Conservation (phyloP, 768 basidiomycete species). For the Termitomyces sp. region DNA sequence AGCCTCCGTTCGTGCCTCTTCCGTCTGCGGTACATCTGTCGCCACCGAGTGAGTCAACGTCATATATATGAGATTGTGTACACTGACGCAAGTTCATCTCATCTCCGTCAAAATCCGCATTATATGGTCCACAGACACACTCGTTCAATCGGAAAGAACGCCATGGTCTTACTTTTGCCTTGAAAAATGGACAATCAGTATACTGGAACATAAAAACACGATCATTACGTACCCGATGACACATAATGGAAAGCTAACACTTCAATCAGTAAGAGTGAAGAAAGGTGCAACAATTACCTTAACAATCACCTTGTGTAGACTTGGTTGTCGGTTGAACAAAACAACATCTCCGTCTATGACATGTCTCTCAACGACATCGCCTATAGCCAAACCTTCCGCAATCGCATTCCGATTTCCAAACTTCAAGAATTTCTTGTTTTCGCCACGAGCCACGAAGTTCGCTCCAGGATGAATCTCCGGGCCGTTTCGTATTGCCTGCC, state of each 20-base stretch:
- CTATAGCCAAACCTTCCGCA: slow-evolving; percentile 78
- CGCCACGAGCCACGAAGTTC: slow-evolving; percentile 83
- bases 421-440: slow-evolving; percentile 85
- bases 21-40: slow-evolving; percentile 95
- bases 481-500: slow-evolving; percentile 80
- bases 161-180: slow-evolving; percentile 95
- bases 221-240: slow-evolving; percentile 68
- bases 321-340: slow-evolving; percentile 97
- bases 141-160: slow-evolving; percentile 95
- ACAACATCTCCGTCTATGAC: slow-evolving; percentile 94
- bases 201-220: neutral
- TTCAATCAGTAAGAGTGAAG: slow-evolving; percentile 3
- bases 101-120: slow-evolving; percentile 99
- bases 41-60: slow-evolving; percentile 4
- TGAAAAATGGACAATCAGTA: neutral
- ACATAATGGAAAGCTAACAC: slow-evolving; percentile 93
- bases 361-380: slow-evolving; percentile 94
- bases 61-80: neutral
- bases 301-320: slow-evolving; percentile 78
- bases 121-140: slow-evolving; percentile 98
- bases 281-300: slow-evolving; percentile 44
- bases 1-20: slow-evolving; percentile 96
- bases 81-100: slow-evolving; percentile 97
- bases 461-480: slow-evolving; percentile 91
- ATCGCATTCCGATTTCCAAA: slow-evolving; percentile 79